These are phyloP conservation scores for Pouteria glomerata DNA, from an alignment of 148 eudicot genomes.

Conservation along the genomic window DNA sequence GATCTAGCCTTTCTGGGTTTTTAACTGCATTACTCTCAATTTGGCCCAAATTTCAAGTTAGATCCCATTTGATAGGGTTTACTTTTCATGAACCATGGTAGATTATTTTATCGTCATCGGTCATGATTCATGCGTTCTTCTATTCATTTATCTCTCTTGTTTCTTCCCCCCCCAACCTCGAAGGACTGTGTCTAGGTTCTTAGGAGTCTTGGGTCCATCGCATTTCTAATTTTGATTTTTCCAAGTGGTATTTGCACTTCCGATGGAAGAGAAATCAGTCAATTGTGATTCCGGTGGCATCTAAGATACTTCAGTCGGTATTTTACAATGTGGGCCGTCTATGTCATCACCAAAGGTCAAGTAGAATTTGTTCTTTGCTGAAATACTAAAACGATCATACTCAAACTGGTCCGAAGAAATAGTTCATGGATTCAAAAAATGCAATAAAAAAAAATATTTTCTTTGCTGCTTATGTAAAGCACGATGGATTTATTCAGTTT, in stretches of 20 bases:
- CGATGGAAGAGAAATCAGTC: background rate
- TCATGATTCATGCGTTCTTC: background rate
- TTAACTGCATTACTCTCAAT: background rate
- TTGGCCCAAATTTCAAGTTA: background rate
- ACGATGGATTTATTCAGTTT: background rate
- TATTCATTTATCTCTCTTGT: background rate
- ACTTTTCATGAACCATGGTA: background rate
- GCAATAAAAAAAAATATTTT: background rate
- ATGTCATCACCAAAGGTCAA: background rate
- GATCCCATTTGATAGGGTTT: background rate
- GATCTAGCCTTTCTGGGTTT: slow-evolving; percentile 29
- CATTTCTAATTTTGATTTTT: background rate
- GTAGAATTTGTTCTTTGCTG: background rate
- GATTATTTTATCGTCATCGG: background rate
- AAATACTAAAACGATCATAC: background rate
- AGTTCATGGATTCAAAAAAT: background rate
- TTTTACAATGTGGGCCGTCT: background rate
- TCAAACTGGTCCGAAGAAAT: background rate
- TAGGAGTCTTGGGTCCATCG: background rate
- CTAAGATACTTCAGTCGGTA: background rate
- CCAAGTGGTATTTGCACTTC: background rate
- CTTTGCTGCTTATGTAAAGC: background rate
- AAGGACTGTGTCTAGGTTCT: background rate
- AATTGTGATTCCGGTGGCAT: background rate
- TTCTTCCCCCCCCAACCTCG: background rate